Percentiles rank a stretch among this genome's conserved stretches.
Evolutionary conservation across 2,329 filamentous ascomycete genomes (phyloP).

Genomic region (Fusarium incarnatum): DNA sequence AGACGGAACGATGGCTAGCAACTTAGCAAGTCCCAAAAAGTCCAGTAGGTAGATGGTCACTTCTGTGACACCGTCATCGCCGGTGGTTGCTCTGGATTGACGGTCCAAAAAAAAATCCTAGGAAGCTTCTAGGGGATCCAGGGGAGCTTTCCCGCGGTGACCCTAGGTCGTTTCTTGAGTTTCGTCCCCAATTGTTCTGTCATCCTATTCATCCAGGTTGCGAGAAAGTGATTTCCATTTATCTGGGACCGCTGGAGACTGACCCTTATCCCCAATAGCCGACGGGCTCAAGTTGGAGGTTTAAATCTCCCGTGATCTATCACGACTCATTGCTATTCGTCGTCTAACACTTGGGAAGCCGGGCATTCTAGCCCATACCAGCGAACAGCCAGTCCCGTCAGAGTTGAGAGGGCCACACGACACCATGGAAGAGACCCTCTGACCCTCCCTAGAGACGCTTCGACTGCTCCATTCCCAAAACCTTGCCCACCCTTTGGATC

Average conservation of each 20-base stretch:
- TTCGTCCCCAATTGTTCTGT: constrained; percentile 39
- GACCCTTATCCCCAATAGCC: constrained; percentile 23
- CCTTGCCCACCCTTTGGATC: constrained; percentile 32
- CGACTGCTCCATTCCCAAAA: constrained; percentile 27
- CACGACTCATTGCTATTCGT: constrained; percentile 36
- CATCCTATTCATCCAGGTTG: constrained; percentile 29
- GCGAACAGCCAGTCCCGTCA: constrained; percentile 34
- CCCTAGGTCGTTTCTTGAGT: constrained; percentile 32
- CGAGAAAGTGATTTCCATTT: constrained; percentile 30
- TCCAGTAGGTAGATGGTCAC: constrained; percentile 22
- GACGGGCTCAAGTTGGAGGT: constrained; percentile 25
- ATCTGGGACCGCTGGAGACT: constrained; percentile 33
- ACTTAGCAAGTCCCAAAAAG: constrained; percentile 19
- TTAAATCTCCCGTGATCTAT: constrained; percentile 38
- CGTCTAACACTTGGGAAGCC: constrained; percentile 11
- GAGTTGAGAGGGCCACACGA: constrained; percentile 38
- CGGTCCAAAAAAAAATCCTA: constrained; percentile 11
- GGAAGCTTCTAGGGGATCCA: constrained; percentile 36
- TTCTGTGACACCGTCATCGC: constrained; percentile 30
- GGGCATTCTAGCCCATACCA: constrained; percentile 38
- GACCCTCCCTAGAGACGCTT: constrained; percentile 30
- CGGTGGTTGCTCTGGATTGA: constrained; percentile 6
- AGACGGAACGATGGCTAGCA: constrained; percentile 2
- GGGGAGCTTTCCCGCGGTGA: constrained; percentile 36
- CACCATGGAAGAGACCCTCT: constrained; percentile 30